A percentile compares a stretch with the other conserved stretches of the same genome.
Evolutionary conservation across 2,329 filamentous ascomycete genomes (phyloP).

Genomic region (Aspergillus brunneoviolaceus): DNA sequence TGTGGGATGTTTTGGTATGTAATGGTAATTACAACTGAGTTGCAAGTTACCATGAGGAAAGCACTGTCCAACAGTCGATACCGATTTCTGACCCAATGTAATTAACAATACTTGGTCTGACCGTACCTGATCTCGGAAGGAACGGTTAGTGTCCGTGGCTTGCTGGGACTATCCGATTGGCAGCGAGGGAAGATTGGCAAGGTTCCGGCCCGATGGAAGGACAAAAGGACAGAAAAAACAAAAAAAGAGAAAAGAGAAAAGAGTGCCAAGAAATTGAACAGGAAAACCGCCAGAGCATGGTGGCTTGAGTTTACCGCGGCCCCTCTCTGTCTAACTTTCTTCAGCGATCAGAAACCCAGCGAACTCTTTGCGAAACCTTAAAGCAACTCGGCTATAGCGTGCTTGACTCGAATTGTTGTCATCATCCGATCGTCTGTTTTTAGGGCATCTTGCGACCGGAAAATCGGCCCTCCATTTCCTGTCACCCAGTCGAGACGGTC

Average conservation of each 20-base stretch:
- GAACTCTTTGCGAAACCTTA: background rate
- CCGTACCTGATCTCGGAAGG: conserved; percentile 1
- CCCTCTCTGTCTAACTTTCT: background rate
- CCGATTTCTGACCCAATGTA: background rate
- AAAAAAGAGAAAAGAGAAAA: background rate
- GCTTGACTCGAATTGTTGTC: background rate
- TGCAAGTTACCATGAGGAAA: background rate
- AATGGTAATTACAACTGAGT: background rate
- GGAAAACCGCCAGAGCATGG: background rate
- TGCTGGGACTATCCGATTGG: background rate
- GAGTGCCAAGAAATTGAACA: background rate
- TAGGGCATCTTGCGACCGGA: background rate
- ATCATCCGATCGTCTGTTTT: background rate
- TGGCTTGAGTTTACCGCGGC: background rate
- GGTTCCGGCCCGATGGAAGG: conserved; percentile 14
- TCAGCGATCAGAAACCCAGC: background rate
- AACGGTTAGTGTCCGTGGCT: conserved; percentile 11
- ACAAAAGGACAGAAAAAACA: conserved; percentile 4
- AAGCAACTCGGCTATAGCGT: background rate
- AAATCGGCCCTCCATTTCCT: background rate
- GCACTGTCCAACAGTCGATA: background rate
- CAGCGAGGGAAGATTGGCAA: conserved; percentile 12
- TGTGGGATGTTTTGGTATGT: background rate
- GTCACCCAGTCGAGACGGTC: background rate
- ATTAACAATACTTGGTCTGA: background rate